phyloP scores from a whole-genome alignment of 441 rosid species.

The Corymbia calophylla region DNA sequence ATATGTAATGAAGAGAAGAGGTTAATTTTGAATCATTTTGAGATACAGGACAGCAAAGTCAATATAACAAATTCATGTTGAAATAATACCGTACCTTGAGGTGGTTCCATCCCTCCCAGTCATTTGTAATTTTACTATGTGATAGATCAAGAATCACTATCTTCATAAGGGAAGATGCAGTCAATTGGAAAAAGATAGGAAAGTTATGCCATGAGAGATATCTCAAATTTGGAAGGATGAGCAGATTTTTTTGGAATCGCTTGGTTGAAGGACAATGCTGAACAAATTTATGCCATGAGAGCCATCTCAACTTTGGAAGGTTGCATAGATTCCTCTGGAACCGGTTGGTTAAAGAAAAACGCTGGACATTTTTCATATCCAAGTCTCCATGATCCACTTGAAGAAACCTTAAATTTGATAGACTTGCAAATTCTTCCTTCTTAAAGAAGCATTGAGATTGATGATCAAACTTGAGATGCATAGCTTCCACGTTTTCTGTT shows the following conservation, averaged over 20 bases:
- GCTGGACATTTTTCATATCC: accelerated
- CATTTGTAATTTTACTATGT: accelerated
- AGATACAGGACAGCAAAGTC: neutral
- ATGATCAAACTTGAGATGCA: neutral
- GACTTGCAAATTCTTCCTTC: neutral
- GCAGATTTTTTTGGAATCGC: accelerated
- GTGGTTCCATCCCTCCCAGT: neutral
- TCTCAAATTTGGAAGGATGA: neutral
- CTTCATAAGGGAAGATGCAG: neutral
- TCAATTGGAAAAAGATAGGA: neutral
- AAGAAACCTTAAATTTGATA: neutral
- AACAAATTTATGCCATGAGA: neutral
- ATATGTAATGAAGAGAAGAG: neutral
- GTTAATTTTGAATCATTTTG: neutral
- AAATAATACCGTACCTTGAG: neutral
- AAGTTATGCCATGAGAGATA: neutral
- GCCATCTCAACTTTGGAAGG: neutral
- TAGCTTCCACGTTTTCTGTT: neutral
- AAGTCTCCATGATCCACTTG: neutral
- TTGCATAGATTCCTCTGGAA: too few relatives aligned
- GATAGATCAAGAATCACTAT: neutral
- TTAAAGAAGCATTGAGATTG: neutral
- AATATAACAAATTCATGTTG: neutral
- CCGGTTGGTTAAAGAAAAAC: neutral
- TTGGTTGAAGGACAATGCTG: neutral